Percentiles rank a stretch among this genome's conserved stretches.
These are phyloP conservation scores for Colletotrichum gigasporum DNA, from an alignment of 2,329 filamentous ascomycete species.

Conservation along the genomic window DNA sequence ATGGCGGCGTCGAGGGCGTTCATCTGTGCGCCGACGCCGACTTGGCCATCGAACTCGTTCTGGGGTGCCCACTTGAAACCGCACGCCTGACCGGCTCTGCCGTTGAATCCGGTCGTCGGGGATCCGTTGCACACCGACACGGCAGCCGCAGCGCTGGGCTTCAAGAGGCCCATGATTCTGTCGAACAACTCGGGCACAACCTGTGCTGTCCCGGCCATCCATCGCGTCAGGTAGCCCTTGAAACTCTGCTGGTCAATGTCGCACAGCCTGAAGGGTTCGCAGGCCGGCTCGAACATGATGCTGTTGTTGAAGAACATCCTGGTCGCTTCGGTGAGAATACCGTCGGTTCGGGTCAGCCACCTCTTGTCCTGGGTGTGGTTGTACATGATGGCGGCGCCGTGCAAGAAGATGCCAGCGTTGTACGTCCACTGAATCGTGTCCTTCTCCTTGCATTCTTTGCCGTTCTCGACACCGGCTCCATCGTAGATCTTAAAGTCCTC, in stretches of 20 bases:
- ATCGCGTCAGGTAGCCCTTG: conserved; percentile 79
- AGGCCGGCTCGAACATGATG: conserved; percentile 73
- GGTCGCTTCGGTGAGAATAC: conserved; percentile 61
- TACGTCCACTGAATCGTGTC: conserved; percentile 74
- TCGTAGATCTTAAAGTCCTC: conserved; percentile 64
- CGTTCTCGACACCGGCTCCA: conserved; percentile 48
- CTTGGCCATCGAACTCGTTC: conserved; percentile 64
- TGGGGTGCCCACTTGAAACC: conserved; percentile 71
- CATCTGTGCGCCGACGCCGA: conserved; percentile 77
- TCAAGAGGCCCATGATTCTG: conserved; percentile 61
- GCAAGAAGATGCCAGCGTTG: conserved; percentile 73
- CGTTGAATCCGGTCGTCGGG: conserved; percentile 54
- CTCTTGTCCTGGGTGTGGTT: conserved; percentile 62
- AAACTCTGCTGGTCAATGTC: conserved; percentile 78
- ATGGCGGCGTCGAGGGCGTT: conserved; percentile 71
- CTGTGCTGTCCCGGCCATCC: conserved; percentile 65
- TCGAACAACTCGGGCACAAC: conserved; percentile 63
- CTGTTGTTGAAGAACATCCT: conserved; percentile 65
- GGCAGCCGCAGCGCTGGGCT: conserved; percentile 61
- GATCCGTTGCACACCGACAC: conserved; percentile 60
- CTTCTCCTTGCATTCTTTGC: conserved; percentile 57
- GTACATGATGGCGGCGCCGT: conserved; percentile 69
- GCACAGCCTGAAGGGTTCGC: conserved; percentile 70
- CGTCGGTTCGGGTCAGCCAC: conserved; percentile 69
- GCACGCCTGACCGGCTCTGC: conserved; percentile 68